phyloP scores from a whole-genome alignment of 2,329 filamentous ascomycete genomes.

The Colletotrichum theobromicola region DNA sequence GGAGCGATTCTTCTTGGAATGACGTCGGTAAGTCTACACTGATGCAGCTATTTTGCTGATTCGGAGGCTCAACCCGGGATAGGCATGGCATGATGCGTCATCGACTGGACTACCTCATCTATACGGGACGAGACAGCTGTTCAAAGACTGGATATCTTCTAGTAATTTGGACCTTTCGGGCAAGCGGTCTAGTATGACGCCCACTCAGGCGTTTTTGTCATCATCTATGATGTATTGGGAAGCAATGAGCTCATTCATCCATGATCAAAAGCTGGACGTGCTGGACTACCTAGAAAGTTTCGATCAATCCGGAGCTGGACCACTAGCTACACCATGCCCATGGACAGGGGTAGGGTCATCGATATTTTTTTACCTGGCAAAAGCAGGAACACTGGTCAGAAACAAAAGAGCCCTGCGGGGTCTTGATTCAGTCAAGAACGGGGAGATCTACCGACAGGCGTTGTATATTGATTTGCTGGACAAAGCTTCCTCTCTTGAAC shows the following conservation, averaged over 20 bases:
- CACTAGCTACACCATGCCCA: neutral
- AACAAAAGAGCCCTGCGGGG: neutral
- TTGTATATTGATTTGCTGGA: neutral
- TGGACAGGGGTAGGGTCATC: neutral
- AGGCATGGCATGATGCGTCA: neutral
- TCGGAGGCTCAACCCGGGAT: accelerated
- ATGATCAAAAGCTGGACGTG: neutral
- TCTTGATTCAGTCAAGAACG: neutral
- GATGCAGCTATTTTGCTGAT: neutral
- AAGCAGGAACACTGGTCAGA: neutral
- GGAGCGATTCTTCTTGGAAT: neutral
- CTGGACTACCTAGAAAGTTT: neutral
- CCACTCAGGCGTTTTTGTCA: neutral
- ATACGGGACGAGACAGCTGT: neutral
- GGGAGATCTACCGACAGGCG: neutral
- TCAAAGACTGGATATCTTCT: neutral
- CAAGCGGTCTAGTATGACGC: accelerated
- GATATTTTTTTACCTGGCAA: neutral
- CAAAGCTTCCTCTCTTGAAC: neutral
- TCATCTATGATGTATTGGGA: neutral
- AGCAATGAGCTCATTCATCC: neutral
- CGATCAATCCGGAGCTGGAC: neutral
- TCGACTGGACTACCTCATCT: neutral
- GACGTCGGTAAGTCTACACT: neutral
- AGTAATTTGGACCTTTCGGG: accelerated